Base-by-base conservation (phyloP, 768 basidiomycete species). In the Dentipellis fragilis region DNA sequence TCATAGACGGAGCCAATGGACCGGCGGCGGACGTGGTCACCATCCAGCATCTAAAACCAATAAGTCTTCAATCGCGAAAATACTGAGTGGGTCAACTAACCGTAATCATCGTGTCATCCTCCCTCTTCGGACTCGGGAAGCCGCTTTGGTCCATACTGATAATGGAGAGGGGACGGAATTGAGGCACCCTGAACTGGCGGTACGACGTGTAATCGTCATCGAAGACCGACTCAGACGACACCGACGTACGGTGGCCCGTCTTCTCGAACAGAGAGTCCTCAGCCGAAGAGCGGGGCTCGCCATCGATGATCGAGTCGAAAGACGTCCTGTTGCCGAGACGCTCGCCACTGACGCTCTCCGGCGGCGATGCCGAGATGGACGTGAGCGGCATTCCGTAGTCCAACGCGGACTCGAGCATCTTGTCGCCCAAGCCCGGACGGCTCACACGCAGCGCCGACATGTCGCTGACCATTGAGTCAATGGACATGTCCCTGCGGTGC, bases 21-120 rank as follows among this genome's bases (percentile, higher is more conserved):
- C 11, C 75, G 71, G 35, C 87, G 81, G 34, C 84, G 81, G 52
- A 87, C 81, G 53, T 81, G 85, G 2, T 85, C 87, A 53, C 87
- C 89, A 50, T 84, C 88, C 36, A 90, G 71, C 87, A 91, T 89
- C 85, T 88, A 29, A 54, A 45, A 65, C 49, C 45, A 23, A 23
- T 39, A 51, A 35, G 4, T 10, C 4, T 14, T 8, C 29, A 48
- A 19, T 21, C 48, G 29, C 35, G 10, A 29, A n/a, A 42, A 21
- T 51, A 3, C 6, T 2, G 16, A 16, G 46, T 14, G 14, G 17
- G 14, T 2, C 36, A 19, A 70, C 83, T 64, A 67, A 88, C 86
- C 39, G 79, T 80, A 49, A 90, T 84, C 87, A 89, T 88, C 0
- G 89, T 90, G 60, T 90, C 88, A 57, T 89, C 85, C 23, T 89